phyloP scores from a whole-genome alignment of 2,329 filamentous ascomycete genomes.

The Aphanoascus verrucosus region DNA sequence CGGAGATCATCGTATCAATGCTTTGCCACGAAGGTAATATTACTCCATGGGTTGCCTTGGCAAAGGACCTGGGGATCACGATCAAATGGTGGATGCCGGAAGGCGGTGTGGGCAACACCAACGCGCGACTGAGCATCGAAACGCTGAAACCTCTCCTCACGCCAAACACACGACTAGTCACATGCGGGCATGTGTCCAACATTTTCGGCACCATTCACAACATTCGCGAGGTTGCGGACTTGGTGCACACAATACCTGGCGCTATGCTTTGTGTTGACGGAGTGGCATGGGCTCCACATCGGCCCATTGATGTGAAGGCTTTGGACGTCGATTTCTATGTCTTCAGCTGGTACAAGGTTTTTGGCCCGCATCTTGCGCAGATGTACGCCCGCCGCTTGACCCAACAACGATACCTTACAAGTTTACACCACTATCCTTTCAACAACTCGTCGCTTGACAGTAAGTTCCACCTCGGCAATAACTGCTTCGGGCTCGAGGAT shows the following conservation, averaged over 20 bases:
- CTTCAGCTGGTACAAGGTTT: constrained; percentile 9
- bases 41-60: constrained; percentile 3
- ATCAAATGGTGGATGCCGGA: constrained; percentile 9
- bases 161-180: constrained; percentile 3
- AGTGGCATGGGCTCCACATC: constrained; percentile 6
- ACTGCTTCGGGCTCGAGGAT: constrained; percentile 9
- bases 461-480: constrained; percentile 7
- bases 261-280: constrained; percentile 7
- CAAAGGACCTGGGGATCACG: constrained; percentile 2
- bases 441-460: neutral
- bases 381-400: constrained; percentile 1
- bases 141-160: constrained; percentile 5
- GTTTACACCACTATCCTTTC: constrained; percentile 33
- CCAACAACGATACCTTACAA: constrained; percentile 21
- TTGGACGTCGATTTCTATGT: constrained; percentile 6
- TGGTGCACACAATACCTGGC: constrained; percentile 5
- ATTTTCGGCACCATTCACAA: constrained; percentile 8
- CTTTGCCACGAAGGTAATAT: constrained; percentile 8
- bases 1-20: constrained; percentile 6
- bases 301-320: constrained; percentile 4
- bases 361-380: constrained; percentile 43
- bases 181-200: constrained; percentile 9
- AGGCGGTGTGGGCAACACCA: constrained; percentile 1
- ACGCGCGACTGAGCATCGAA: constrained; percentile 1
- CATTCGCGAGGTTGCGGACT: constrained; percentile 1